phyloP scores from a whole-genome alignment of 179 eudicot species.

The Nepenthes alata region DNA sequence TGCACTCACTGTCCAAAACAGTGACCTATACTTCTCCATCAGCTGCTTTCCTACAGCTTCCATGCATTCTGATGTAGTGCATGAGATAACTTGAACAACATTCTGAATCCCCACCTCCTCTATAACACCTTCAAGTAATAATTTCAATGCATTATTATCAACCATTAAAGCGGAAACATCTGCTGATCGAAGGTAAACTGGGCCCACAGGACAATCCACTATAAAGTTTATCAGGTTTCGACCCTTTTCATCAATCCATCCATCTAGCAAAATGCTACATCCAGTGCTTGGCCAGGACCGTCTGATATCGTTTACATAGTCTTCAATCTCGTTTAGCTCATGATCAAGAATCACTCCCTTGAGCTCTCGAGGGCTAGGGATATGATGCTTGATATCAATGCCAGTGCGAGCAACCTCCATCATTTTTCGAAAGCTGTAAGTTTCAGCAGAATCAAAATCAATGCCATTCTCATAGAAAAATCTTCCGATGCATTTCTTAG shows the following conservation, averaged over 20 bases:
- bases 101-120: constrained; percentile 29
- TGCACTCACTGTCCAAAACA: constrained; percentile 59
- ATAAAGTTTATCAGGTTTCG: constrained; percentile 21
- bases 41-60: constrained; percentile 20
- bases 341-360: constrained; percentile 25
- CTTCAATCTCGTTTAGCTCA: constrained; percentile 23
- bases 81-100: constrained; percentile 28
- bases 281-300: constrained; percentile 30
- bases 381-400: constrained; percentile 9
- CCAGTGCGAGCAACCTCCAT: constrained; percentile 10
- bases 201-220: constrained; percentile 25
- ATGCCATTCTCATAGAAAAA: constrained; percentile 36
- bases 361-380: constrained; percentile 26
- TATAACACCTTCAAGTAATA: constrained; percentile 23
- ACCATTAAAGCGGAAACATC: constrained; percentile 19
- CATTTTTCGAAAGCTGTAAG: constrained; percentile 39
- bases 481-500: constrained; percentile 30
- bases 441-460: constrained; percentile 29
- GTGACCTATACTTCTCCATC: constrained; percentile 18
- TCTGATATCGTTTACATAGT: constrained; percentile 17
- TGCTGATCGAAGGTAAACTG: constrained; percentile 21
- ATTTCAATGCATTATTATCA: constrained; percentile 16
- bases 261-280: constrained; percentile 35
- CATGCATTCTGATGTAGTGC: constrained; percentile 14
- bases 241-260: constrained; percentile 27